phyloP scores from a whole-genome alignment of 345 rosid genomes.

The Conringia planisiliqua region DNA sequence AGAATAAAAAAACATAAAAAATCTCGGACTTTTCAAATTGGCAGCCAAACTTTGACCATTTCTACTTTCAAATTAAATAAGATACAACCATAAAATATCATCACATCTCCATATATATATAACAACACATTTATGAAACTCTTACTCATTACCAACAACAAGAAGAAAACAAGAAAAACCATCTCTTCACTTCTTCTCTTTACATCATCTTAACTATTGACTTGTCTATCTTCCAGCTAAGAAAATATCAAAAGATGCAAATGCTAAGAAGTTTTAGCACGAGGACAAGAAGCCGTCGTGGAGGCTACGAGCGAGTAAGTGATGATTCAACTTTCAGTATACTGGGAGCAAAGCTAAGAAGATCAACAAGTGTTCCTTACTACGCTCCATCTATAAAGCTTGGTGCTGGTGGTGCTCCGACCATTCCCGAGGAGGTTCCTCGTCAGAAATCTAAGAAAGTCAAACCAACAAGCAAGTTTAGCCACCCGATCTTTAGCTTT shows the following conservation, averaged over 20 bases:
- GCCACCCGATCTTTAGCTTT: conserved; percentile 34
- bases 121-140: background rate
- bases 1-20: background rate
- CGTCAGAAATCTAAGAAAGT: conserved; percentile 33
- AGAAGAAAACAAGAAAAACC: background rate
- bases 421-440: conserved; percentile 32
- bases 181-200: background rate
- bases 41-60: conserved; percentile 19
- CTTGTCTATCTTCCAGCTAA: background rate
- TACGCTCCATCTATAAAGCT: conserved; percentile 33
- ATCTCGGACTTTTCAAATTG: background rate
- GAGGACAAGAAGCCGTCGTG: conserved; percentile 38
- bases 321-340: conserved; percentile 38
- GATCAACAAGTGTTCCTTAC: conserved; percentile 36
- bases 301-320: conserved; percentile 49
- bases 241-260: conserved; percentile 16
- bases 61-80: background rate
- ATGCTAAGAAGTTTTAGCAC: conserved; percentile 69
- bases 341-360: conserved; percentile 31
- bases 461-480: conserved; percentile 37
- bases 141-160: conserved; percentile 14
- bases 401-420: conserved; percentile 20
- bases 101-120: conserved; percentile 21
- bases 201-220: conserved; percentile 11
- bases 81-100: conserved; percentile 15